Evolutionary conservation across 768 basidiomycete species (phyloP).

Genomic region (Tulasnella calospora): DNA sequence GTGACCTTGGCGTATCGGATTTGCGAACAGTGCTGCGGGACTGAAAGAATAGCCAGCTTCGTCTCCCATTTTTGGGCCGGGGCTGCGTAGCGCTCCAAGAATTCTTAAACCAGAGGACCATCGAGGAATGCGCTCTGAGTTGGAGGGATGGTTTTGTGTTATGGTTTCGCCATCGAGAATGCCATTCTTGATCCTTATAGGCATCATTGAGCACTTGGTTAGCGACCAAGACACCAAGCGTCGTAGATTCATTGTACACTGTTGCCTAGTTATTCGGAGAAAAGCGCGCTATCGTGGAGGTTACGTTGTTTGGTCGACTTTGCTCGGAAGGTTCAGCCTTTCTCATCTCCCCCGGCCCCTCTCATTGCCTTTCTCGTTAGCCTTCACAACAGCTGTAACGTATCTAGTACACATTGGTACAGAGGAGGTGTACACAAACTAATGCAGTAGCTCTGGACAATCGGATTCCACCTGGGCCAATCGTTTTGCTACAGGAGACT

Average conservation of each 20-base stretch:
- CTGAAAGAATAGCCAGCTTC: not conserved
- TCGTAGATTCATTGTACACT: not conserved
- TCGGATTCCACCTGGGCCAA: not conserved
- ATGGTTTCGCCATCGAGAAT: not conserved
- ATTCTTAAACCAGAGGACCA: constrained; percentile 5
- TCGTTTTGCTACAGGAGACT: not conserved
- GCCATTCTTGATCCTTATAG: not conserved
- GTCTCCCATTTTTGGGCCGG: not conserved
- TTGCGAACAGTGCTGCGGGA: not conserved
- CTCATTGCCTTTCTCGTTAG: not conserved
- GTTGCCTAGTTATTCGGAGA: not conserved
- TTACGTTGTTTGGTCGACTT: not conserved
- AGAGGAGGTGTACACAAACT: not conserved
- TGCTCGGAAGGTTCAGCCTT: not conserved
- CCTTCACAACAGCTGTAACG: not conserved
- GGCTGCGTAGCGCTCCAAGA: not conserved
- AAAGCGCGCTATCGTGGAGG: not conserved
- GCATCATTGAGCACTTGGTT: not conserved
- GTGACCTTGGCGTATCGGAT: not conserved
- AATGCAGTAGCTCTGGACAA: not conserved
- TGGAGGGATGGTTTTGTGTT: not conserved
- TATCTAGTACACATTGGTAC: not conserved
- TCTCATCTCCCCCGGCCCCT: not conserved
- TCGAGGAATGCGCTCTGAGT: not conserved
- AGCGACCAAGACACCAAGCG: not conserved